phyloP scores from a whole-genome alignment of 139 green algal genomes.

The Prasinococcaceae sp. region DNA sequence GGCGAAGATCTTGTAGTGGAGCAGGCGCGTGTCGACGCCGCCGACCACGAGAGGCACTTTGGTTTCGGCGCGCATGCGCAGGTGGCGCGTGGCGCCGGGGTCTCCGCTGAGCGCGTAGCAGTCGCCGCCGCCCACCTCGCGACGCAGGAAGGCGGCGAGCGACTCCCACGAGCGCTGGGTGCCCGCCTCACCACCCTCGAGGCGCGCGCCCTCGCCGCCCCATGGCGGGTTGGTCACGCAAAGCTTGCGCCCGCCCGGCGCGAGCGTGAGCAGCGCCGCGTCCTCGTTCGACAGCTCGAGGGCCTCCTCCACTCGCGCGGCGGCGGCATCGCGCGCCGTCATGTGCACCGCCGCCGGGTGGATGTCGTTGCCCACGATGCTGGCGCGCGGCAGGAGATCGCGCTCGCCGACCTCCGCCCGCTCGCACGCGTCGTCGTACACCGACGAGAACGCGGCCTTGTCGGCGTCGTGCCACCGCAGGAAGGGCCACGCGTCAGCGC shows the following conservation, averaged over 20 bases:
- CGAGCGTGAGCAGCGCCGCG: not conserved
- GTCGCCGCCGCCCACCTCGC: constrained; percentile 19
- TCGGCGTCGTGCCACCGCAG: constrained; percentile 49
- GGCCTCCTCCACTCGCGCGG: constrained; percentile 24
- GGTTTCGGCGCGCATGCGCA: constrained; percentile 39
- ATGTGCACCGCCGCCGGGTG: constrained; percentile 16
- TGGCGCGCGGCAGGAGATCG: constrained; percentile 1
- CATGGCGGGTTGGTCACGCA: too few relatives aligned
- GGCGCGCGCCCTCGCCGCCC: not conserved
- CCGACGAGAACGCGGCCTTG: constrained; percentile 18
- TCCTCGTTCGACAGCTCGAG: constrained; percentile 21
- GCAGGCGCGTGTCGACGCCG: constrained; percentile 44
- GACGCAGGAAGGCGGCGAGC: constrained; percentile 42
- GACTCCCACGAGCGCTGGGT: constrained; percentile 27
- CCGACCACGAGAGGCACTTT: constrained; percentile 42
- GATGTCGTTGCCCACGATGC: constrained; percentile 49
- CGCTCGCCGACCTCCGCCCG: constrained; percentile 3
- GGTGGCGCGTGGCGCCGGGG: constrained; percentile 26
- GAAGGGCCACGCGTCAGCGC: constrained; percentile 38
- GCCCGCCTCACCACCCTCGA: not conserved
- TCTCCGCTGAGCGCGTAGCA: constrained; percentile 49
- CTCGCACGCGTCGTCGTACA: too few relatives aligned
- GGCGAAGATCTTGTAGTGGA: constrained; percentile 37
- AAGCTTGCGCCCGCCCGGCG: not conserved
- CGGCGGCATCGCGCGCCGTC: constrained; percentile 17